Conservation (phyloP, 139 green algal genomes). For the Chlamydomonas sphaeroides region DNA sequence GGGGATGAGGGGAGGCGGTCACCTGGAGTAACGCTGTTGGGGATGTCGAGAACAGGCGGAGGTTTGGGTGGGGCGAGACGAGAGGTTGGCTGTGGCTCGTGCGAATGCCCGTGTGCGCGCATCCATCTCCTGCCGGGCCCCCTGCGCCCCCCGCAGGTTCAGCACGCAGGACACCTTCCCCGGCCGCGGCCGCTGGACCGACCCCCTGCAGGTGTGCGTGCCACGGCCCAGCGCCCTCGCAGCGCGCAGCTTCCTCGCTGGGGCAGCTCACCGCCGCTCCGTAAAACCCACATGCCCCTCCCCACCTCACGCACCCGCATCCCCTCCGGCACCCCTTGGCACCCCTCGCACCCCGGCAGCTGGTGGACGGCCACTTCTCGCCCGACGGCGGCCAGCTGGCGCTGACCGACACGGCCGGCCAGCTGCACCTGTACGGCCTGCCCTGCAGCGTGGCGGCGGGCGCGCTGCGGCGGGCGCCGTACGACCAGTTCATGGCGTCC, state of each 20-base stretch:
- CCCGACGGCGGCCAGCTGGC: conserved; percentile 60
- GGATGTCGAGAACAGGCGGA: too few relatives aligned
- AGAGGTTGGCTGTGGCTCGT: too few relatives aligned
- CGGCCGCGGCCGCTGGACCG: conserved; percentile 59
- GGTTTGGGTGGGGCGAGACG: too few relatives aligned
- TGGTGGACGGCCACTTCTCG: conserved; percentile 77
- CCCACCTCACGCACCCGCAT: background rate
- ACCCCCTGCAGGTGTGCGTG: conserved; percentile 43
- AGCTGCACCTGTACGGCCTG: conserved; percentile 72
- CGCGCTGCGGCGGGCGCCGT: conserved; percentile 56
- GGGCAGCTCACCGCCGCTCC: too few relatives aligned
- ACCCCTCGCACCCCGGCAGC: conserved; percentile 38
- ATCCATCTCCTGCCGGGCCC: background rate
- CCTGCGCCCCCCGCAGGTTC: conserved; percentile 45
- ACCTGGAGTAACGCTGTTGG: too few relatives aligned
- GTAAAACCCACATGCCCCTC: too few relatives aligned
- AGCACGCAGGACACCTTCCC: conserved; percentile 64
- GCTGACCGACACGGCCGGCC: conserved; percentile 73
- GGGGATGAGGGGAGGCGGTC: too few relatives aligned
- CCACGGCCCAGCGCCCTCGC: too few relatives aligned
- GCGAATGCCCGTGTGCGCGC: too few relatives aligned
- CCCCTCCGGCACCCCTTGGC: background rate
- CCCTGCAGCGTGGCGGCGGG: conserved; percentile 1
- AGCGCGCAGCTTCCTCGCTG: too few relatives aligned
- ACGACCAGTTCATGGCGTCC: conserved; percentile 82